Evolutionary conservation across 164 flowering plant species (phyloP).

Genomic region (Vitis labrusca): DNA sequence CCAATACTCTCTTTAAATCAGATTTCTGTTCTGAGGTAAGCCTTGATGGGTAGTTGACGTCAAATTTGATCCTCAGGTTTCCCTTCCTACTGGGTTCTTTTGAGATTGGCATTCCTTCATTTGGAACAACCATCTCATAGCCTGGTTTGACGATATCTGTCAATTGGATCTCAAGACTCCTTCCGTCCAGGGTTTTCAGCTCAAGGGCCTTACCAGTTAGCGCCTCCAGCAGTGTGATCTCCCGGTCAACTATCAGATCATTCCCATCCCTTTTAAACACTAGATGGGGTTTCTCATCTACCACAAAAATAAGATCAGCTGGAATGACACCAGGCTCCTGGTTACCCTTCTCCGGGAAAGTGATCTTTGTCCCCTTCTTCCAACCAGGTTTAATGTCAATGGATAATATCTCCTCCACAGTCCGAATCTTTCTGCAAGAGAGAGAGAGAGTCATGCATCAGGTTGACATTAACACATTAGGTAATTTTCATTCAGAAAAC

Average conservation of each 20-base stretch:
- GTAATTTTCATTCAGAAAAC: too few species aligned
- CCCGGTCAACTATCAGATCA: slow-evolving; percentile 63
- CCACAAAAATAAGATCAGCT: slow-evolving; percentile 77
- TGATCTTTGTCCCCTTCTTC: slow-evolving; percentile 96
- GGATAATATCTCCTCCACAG: slow-evolving; percentile 75
- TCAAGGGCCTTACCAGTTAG: slow-evolving; percentile 81
- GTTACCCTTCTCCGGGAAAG: slow-evolving; percentile 89
- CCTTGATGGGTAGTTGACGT: slow-evolving; percentile 77
- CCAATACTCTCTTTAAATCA: slow-evolving; percentile 67
- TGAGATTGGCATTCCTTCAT: slow-evolving; percentile 95
- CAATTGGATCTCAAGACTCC: slow-evolving; percentile 53
- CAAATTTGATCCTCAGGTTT: slow-evolving; percentile 65
- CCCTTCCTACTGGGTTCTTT: slow-evolving; percentile 84
- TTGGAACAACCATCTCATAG: slow-evolving; percentile 56
- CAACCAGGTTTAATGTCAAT: slow-evolving; percentile 93
- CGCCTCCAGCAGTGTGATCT: slow-evolving; percentile 74
- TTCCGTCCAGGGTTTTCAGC: slow-evolving; percentile 69
- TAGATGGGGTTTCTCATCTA: slow-evolving; percentile 88
- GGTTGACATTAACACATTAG: not conserved
- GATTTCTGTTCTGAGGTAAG: slow-evolving; percentile 75
- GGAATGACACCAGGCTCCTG: slow-evolving; percentile 68
- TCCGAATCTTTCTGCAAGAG: slow-evolving; percentile 49
- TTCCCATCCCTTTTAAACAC: slow-evolving; percentile 81
- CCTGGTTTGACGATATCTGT: slow-evolving; percentile 78
- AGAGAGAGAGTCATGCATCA: slow-evolving; percentile 6